Base-by-base conservation (phyloP, 1,284 basidiomycete species). In the Waitea zeae region DNA sequence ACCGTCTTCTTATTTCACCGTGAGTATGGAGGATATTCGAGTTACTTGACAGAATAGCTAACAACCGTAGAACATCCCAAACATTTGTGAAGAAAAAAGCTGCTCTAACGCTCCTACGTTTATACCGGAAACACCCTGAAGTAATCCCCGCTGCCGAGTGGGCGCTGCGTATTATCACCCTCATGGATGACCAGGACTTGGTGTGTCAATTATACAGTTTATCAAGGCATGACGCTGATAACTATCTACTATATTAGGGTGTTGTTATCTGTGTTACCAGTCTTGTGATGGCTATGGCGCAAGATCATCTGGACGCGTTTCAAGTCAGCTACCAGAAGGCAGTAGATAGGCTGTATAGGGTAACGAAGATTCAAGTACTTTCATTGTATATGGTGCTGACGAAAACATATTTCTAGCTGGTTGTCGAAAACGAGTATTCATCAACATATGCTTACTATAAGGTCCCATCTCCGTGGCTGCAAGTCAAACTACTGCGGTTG, bases 31-130 rank as follows among this genome's bases (percentile, higher is more conserved):
- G 19, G 34, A 24, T 17, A 4, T 31, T 13, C 30, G 20, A 11
- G 17, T 13, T 30, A 28, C 3, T n/a, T 15, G 17, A 22, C 5
- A 31, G 14, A 17, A 20, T 35, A 19, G 30, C 11, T 28, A 29
- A 14, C 12, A 17, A 13, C 18, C 15, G 20, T 49, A 93, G 90
- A 34, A 97, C 93, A 7, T 98, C 95, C 1, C 74, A 81, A 42
- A 82, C 66, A 36, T 96, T 97, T 49, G 95, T 98, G 36, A 93
- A 92, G 64, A 98, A 98, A 61, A 99, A 99, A 56, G 93, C 95
- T 1, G 95, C 95, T 0, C 59, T 98, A 40, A 97, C 95, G 0
- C 57, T 98, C 12, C 66, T 98, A 14, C 70, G 93, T 36, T 57
- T 99, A 30, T 97, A 97, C 51, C 77, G 95, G 37, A 97, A 98